Base-by-base conservation (phyloP, 495 filamentous ascomycete species). In the Lichenothelia convexa region DNA sequence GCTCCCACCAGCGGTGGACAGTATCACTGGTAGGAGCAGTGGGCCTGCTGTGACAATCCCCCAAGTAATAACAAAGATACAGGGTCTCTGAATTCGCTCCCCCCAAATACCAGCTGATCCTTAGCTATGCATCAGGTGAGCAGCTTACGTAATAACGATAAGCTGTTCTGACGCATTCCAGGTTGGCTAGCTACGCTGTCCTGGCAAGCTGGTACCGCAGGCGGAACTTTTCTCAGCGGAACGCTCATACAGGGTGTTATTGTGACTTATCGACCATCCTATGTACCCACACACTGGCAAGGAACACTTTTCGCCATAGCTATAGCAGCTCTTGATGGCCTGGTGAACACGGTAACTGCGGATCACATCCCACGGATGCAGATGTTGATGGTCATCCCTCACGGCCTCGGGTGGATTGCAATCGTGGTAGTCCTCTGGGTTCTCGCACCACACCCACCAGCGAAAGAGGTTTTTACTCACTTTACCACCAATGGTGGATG, bases 291-390 rank as follows among this genome's bases (percentile, higher is more conserved):
- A 27, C 23, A 42, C 3, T 67, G 57, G 54, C 63, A 68, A 16
- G 52, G 36, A 0, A 66, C 58, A 4, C 39, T 70, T 6, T 31
- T 67, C 6, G 49, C 59, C 30, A 66, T 60, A 56, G 67, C 61
- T 1, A 40, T 52, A 0, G 39, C 60, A 0, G n/a, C 45, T 0
- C 53, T 67, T 21, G 50, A 55, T 6, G 38, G 67, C 0, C 52
- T 48, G 1, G 47, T 65, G 47, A 70, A 70, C 43, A 50, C 49
- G 0, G 29, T 59, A 3, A 11, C 35, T 1, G 43, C 38, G 11
- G 34, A 21, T 6, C 12, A 20, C 12, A 30, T 48, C 1, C 42
- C 45, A 13, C n/a, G 39, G 3, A 29, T 48, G 5, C 38, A 48
- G 34, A 39, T 36, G 2, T n/a, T 15, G 6, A 13, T 45, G 3